Evolutionary conservation across 768 basidiomycete species (phyloP), one percentile per base, ranked within the genome.

Genomic region (Phallus indusiatus): DNA sequence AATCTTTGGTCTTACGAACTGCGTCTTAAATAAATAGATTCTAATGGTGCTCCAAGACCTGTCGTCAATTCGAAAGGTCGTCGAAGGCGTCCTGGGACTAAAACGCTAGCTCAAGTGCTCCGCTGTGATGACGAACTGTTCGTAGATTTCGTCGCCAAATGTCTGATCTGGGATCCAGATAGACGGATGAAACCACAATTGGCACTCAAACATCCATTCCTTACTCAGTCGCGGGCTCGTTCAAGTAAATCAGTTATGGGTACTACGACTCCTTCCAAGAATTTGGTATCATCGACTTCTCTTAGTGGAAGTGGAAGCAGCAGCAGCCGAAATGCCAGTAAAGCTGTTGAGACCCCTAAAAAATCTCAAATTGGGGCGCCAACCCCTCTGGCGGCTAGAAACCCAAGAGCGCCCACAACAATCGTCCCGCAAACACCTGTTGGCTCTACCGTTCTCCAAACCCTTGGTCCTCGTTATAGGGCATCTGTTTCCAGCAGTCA

Each of bases 91-190:
- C 94, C 96, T 16, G 93, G 90, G 17, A 85, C 90, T 51, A 96
- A 96, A 72, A 86, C 90, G 0, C 80, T 99, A 55, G 81, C 85
- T 16, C 87, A 92, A 67, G 93, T 94, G 46, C 78, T 99, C 53
- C 84, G 90, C 58, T 90, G 87, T 67, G 90, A 94, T 60, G 96
- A 98, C 68, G 92, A 95, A 60, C 85, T 90, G 48, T 98, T 99
- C 64, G 79, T 99, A 59, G 96, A 99, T 73, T 99, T 99, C 70
- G 88, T 98, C 63, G 79, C 90, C 1, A 97, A 95, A 70, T 99
- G 96, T 72, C 78, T 99, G n/a, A 80, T 90, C 28, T 99, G 94
- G 94, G 96, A 99, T 74, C 96, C 96, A 9, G 95, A 98, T 66
- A 82, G 90, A 54, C 82, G 96, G 34, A 80, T 99, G 69, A 98